Conservation (phyloP, 192 early-diverging fungal genomes). For the Coemansia sp. region DNA sequence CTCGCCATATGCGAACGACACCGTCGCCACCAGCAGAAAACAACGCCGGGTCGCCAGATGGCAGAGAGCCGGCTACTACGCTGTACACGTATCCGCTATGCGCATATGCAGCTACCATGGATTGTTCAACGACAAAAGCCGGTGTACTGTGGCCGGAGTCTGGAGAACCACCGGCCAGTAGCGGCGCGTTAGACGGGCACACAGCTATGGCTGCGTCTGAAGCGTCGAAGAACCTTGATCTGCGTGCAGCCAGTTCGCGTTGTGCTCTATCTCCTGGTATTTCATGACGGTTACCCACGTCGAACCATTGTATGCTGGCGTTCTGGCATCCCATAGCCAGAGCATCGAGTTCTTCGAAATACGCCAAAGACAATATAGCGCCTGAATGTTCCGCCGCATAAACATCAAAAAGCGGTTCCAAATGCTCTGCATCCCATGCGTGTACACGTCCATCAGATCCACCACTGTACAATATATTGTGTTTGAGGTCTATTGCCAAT, state of each 20-base stretch:
- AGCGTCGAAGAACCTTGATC: slow-evolving; percentile 43
- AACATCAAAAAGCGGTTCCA: slow-evolving; percentile 64
- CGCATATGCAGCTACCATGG: slow-evolving; percentile 59
- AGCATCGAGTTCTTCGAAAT: slow-evolving; percentile 55
- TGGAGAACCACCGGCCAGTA: slow-evolving; percentile 11
- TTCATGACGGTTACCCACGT: slow-evolving; percentile 23
- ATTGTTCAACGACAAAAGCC: slow-evolving; percentile 63
- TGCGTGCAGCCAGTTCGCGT: slow-evolving; percentile 24
- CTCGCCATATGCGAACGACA: slow-evolving; percentile 59
- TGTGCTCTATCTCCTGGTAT: slow-evolving; percentile 4
- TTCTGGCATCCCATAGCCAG: slow-evolving; percentile 78
- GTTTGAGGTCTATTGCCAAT: slow-evolving; percentile 13
- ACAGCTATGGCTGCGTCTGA: slow-evolving; percentile 12
- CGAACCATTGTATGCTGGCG: slow-evolving; percentile 69
- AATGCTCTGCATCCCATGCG: slow-evolving; percentile 66
- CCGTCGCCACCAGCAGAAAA: slow-evolving; percentile 72
- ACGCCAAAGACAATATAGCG: slow-evolving; percentile 68
- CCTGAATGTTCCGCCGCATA: slow-evolving; percentile 73
- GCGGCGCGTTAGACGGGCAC: slow-evolving; percentile 21
- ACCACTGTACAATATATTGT: slow-evolving; percentile 28
- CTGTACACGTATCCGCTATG: slow-evolving; percentile 78
- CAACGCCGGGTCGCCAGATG: slow-evolving; percentile 18
- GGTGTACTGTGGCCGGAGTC: slow-evolving; percentile 20
- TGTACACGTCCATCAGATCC: slow-evolving; percentile 73
- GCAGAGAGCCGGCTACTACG: slow-evolving; percentile 59